Evolutionary conservation across 2,329 filamentous ascomycete genomes (phyloP).

Genomic region (Aureobasidium musti): DNA sequence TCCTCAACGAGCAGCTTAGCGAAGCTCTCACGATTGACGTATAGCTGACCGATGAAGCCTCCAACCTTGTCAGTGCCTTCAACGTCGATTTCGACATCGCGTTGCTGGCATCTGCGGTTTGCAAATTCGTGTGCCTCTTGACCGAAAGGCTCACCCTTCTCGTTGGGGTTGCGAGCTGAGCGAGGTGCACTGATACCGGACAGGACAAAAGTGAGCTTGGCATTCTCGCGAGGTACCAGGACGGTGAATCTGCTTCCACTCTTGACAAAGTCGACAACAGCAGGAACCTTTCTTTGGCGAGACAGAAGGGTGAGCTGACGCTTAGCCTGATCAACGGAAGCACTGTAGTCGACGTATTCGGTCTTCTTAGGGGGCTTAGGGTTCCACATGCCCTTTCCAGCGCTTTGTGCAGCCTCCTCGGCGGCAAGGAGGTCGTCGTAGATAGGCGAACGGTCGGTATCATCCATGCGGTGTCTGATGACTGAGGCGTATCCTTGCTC

Average conservation of each 20-base stretch:
- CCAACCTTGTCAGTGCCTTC: conserved; percentile 95
- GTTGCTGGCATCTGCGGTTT: conserved; percentile 83
- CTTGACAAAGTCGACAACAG: conserved; percentile 95
- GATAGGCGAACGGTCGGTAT: conserved; percentile 88
- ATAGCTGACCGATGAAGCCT: conserved; percentile 94
- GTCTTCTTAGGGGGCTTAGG: conserved; percentile 81
- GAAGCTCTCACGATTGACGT: conserved; percentile 93
- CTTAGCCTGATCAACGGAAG: conserved; percentile 92
- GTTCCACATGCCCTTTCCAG: conserved; percentile 93
- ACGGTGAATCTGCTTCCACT: conserved; percentile 94
- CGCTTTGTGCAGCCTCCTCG: conserved; percentile 78
- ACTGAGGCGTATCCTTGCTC: conserved; percentile 92
- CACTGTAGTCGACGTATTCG: conserved; percentile 85
- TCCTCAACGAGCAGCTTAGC: conserved; percentile 92
- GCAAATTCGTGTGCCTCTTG: conserved; percentile 93
- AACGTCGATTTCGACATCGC: conserved; percentile 94
- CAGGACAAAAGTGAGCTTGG: conserved; percentile 92
- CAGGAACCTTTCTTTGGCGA: conserved; percentile 88
- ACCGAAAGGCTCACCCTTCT: conserved; percentile 88
- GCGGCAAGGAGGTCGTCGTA: conserved; percentile 86
- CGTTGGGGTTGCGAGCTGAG: conserved; percentile 76
- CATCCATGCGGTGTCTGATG: conserved; percentile 91
- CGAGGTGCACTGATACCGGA: conserved; percentile 89
- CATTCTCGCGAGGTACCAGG: conserved; percentile 85
- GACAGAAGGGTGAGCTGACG: conserved; percentile 85